These are phyloP conservation scores for Aegle marmelos DNA, from an alignment of 345 rosid species.

Conservation along the genomic window DNA sequence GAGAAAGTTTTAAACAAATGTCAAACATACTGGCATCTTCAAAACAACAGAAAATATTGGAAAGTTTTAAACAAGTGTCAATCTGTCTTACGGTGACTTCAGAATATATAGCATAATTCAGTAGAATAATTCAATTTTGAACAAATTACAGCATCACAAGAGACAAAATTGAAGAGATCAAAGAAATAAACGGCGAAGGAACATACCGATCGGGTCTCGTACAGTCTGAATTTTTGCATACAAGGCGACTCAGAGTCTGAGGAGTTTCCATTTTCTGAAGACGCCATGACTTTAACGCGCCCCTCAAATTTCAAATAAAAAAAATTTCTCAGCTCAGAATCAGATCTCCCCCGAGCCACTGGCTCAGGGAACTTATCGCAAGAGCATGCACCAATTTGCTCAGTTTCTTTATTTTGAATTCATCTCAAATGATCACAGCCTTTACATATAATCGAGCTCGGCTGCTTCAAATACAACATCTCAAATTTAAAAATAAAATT, in stretches of 20 bases:
- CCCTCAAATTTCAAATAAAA: constrained; percentile 3
- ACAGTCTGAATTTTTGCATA: constrained; percentile 74
- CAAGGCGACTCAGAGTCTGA: constrained; percentile 25
- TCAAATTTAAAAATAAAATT: background rate
- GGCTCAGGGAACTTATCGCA: constrained; percentile 64
- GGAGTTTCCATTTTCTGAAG: constrained; percentile 15
- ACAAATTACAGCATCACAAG: constrained; percentile 2
- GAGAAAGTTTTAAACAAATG: background rate
- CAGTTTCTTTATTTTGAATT: background rate
- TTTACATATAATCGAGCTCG: constrained; percentile 52
- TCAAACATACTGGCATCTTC: too few relatives aligned
- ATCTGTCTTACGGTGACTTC: too few relatives aligned
- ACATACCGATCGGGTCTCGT: constrained; percentile 72
- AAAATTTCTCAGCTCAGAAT: background rate
- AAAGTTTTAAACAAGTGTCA: too few relatives aligned
- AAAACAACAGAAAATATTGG: too few relatives aligned
- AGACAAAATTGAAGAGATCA: constrained; percentile 14
- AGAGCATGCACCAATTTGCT: constrained; percentile 43
- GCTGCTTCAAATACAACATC: constrained; percentile 81
- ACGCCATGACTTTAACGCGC: constrained; percentile 16
- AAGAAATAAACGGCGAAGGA: background rate
- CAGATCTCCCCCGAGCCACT: constrained; percentile 68
- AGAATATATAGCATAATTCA: background rate
- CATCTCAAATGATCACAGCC: constrained; percentile 25
- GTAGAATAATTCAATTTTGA: background rate